Evolutionary conservation across 768 basidiomycete species (phyloP).

Genomic region (Tulasnella sp.): DNA sequence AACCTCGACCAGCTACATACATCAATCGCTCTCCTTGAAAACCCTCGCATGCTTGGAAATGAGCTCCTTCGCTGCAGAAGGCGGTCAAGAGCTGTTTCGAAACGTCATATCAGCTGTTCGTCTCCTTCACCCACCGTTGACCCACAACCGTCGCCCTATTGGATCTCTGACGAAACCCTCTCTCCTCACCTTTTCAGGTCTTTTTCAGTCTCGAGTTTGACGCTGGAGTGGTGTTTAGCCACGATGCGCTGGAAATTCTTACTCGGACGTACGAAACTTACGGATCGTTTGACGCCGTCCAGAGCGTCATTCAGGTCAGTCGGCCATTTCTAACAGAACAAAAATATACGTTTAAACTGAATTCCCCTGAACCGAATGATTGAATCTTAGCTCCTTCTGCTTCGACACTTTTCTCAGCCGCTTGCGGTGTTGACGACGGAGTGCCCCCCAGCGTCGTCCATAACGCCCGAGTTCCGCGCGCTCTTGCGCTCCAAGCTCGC

Average conservation of each 20-base stretch:
- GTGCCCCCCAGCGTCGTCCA: background rate
- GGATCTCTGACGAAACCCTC: background rate
- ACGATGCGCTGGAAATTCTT: background rate
- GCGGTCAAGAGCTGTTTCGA: background rate
- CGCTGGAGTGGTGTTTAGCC: constrained; percentile 4
- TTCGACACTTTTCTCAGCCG: constrained; percentile 11
- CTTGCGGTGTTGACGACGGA: background rate
- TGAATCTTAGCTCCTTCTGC: background rate
- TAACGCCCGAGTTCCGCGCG: constrained; percentile 7
- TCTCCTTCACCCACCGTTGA: too few species aligned
- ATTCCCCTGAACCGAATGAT: background rate
- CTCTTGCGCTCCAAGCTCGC: background rate
- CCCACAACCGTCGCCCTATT: too few species aligned
- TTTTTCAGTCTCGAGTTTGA: constrained; percentile 10
- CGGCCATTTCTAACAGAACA: background rate
- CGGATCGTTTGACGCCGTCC: constrained; percentile 1
- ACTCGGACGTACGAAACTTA: background rate
- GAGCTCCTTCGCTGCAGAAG: constrained; percentile 14
- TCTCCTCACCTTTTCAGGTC: background rate
- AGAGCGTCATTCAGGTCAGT: background rate
- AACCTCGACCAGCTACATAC: background rate
- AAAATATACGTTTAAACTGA: background rate
- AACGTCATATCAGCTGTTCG: background rate
- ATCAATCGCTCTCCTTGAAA: background rate
- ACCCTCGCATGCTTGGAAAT: background rate